These are phyloP conservation scores for Phycomyces blakesleeanus DNA, from an alignment of 192 early-diverging fungal genomes.

Conservation along the genomic window DNA sequence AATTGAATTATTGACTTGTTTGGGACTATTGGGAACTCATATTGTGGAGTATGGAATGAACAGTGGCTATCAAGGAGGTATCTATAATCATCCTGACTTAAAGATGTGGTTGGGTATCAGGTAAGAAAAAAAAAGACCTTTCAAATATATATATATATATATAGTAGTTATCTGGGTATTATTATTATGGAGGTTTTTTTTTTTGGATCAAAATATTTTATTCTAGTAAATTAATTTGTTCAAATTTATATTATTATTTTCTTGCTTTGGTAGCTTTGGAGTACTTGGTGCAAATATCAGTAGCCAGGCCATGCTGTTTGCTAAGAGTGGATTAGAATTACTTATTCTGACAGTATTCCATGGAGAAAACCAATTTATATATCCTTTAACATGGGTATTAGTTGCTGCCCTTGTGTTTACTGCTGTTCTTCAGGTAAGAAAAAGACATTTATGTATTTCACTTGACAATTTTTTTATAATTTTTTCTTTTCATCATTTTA, in stretches of 20 bases:
- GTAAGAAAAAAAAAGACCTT: slow-evolving; percentile 6
- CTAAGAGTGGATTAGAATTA: slow-evolving; percentile 75
- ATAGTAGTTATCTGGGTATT: too few species aligned
- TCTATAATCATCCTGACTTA: slow-evolving; percentile 21
- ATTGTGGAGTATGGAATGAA: slow-evolving; percentile 37
- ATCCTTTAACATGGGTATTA: slow-evolving; percentile 70
- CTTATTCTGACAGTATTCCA: slow-evolving; percentile 54
- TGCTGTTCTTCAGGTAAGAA: slow-evolving; percentile 52
- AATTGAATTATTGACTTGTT: slow-evolving; percentile 45
- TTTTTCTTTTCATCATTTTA: too few species aligned
- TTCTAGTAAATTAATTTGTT: too few species aligned
- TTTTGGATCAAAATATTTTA: too few species aligned
- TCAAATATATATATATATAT: too few species aligned
- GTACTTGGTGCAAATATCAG: slow-evolving; percentile 70
- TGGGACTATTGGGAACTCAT: slow-evolving; percentile 48
- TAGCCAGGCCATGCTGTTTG: slow-evolving; percentile 73
- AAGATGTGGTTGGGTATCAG: slow-evolving; percentile 30
- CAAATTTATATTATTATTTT: background rate
- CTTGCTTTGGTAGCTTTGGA: slow-evolving; percentile 45
- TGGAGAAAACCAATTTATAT: slow-evolving; percentile 66
- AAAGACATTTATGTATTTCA: too few species aligned
- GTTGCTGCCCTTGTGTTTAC: slow-evolving; percentile 56
- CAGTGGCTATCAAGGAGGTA: background rate
- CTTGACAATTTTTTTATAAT: too few species aligned
- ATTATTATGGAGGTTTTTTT: too few species aligned